phyloP scores from a whole-genome alignment of 2,329 filamentous ascomycete genomes.

The Verticillium tricorpus region DNA sequence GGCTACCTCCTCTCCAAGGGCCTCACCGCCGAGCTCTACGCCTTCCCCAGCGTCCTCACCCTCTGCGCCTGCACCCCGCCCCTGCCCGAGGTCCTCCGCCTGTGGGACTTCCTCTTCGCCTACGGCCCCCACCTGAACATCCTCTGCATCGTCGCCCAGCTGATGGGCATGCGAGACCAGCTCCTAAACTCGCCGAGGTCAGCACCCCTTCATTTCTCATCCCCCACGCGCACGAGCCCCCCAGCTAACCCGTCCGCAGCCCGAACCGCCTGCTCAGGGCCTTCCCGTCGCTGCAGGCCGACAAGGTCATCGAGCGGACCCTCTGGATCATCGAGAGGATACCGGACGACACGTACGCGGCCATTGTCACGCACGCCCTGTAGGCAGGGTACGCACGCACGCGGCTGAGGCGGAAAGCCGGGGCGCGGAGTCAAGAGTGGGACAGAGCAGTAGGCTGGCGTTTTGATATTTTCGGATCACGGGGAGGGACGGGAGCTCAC shows the following conservation, averaged over 20 bases:
- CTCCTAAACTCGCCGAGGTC: constrained; percentile 83
- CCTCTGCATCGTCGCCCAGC: constrained; percentile 90
- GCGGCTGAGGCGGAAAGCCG: too few species aligned
- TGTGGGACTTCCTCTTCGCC: constrained; percentile 97
- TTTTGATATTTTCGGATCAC: not conserved
- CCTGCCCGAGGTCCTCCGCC: constrained; percentile 81
- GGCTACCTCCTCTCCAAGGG: constrained; percentile 80
- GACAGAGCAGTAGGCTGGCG: not conserved
- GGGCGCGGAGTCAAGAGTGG: not conserved
- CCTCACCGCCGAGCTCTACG: constrained; percentile 90
- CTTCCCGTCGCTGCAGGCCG: constrained; percentile 78
- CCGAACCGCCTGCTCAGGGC: constrained; percentile 89
- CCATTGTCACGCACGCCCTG: constrained; percentile 83
- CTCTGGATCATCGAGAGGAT: constrained; percentile 86
- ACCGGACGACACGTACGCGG: constrained; percentile 82
- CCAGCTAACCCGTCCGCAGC: constrained; percentile 39
- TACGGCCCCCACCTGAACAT: constrained; percentile 95
- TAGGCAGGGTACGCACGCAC: constrained; percentile 25
- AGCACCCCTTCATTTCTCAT: constrained; percentile 16
- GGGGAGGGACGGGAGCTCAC: not conserved
- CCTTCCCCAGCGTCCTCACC: constrained; percentile 91
- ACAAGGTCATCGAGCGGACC: constrained; percentile 78
- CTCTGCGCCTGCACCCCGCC: constrained; percentile 95
- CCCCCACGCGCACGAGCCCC: too few species aligned
- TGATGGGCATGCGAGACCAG: constrained; percentile 81